Base-by-base conservation (phyloP, 345 rosid genomes). In the Hypericum perforatum region DNA sequence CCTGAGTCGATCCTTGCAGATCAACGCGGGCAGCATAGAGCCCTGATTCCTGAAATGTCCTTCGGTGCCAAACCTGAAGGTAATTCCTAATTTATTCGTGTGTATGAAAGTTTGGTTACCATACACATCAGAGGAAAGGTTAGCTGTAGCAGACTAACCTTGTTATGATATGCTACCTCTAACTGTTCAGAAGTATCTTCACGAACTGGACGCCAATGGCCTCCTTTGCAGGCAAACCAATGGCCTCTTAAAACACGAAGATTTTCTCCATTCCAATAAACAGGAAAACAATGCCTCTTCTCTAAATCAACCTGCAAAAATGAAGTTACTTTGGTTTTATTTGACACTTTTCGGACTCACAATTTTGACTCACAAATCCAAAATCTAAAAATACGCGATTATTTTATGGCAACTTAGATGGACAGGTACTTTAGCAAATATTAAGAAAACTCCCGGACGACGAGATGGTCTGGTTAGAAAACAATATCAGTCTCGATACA, bases 21-120 rank as follows among this genome's bases (percentile, higher is more conserved):
- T 89, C 95, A 57, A 89, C 67, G 51, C 99, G 95, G 66, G 99
- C 94, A 39, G 99, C 99, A 92, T 81, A 88, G 49, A 83, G 82
- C 9, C 97, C 97, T 0, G 97, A 88, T 37, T 77, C 94, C 63
- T 88, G 91, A 72, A 92, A 92, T 43, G 82, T 82, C 71, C 97
- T 86, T 55, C 97, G 73, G 52, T 64, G 98, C 98, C 98, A 92
- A 71, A 92, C 94, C 98, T 92, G 63, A 51, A 63, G 55, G 69
- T 22, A 1, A 22, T 1, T 22, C 32, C 1, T 1, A 1, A 22
- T 22, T 1, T 22, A 22, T 22, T 22, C 32, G 32, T 4, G 32
- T 22, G 32, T 22, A 22, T 22, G 32, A 22, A 22, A 22, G 32
- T 22, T 22, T 4, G 32, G 32, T 22, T 22, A 22, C 32, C 32